Base-by-base conservation (phyloP, 306 rosid genomes). In the Castanea crenata region DNA sequence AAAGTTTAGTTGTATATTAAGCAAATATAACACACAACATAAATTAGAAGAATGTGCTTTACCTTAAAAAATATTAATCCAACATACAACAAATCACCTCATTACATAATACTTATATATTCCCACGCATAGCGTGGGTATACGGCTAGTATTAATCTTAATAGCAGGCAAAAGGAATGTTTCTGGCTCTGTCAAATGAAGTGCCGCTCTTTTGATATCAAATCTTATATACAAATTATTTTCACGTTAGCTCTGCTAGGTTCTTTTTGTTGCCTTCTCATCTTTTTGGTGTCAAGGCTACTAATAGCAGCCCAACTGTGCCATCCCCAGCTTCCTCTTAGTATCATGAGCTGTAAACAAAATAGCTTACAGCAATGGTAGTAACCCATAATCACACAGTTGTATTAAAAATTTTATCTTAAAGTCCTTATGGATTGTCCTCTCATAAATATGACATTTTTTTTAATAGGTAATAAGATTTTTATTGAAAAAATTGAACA, bases 331-430 rank as follows among this genome's bases (percentile, higher is more conserved):
- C 80, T 68, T 77, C 80, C 58, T 61, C 76, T 74, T 76, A 32
- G 62, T 77, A 54, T 58, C 57, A 61, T 51, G 81, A 86, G 82
- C 72, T 85, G 93, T 90, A 85, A 73, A 89, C 86, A 78, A 73
- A 69, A 78, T 71, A 51, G 79, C 34, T 84, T 56, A 79, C 71
- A 76, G 69, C 72, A 70, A 73, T 3, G 82, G 78, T 78, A 83
- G 89, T 52, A 79, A 76, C 68, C 74, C 80, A 72, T 67, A 81
- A 78, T 85, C 78, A 35, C 46, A 62, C 69, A 56, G 27, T 57
- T 79, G 38, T 34, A 29, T 16, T 41, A 64, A 57, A 57, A 9
- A 3, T 51, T 76, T 75, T 46, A 76, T 67, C 75, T 34, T 65
- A 38, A 65, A 20, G 64, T 67, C 71, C 65, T 20, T 55, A 15